Conservation (phyloP, 306 rosid species). For the Pueraria montana region DNA sequence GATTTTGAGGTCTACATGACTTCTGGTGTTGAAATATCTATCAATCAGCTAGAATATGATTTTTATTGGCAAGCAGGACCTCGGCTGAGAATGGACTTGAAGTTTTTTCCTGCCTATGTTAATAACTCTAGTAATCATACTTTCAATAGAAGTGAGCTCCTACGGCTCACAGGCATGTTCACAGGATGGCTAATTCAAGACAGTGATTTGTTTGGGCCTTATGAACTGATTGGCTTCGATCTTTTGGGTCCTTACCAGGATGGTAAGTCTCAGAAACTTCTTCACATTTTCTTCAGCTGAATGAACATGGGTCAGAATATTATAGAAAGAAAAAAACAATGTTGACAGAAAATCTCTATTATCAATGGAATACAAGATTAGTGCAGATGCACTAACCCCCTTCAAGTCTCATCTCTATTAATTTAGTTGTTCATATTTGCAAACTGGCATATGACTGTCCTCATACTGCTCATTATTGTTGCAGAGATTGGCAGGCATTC, state of each 20-base stretch:
- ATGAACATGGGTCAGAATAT: slow-evolving; percentile 17
- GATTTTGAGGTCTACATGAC: slow-evolving; percentile 62
- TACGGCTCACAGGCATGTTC: slow-evolving; percentile 63
- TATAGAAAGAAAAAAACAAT: neutral
- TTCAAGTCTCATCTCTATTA: neutral
- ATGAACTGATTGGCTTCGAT: slow-evolving; percentile 66
- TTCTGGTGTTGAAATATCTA: slow-evolving; percentile 50
- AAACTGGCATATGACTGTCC: slow-evolving; percentile 31
- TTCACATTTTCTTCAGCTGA: slow-evolving; percentile 3
- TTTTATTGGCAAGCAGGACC: slow-evolving; percentile 76
- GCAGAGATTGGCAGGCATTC: slow-evolving; percentile 52
- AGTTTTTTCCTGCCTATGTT: slow-evolving; percentile 70
- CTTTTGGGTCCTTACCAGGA: slow-evolving; percentile 60
- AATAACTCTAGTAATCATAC: slow-evolving; percentile 5
- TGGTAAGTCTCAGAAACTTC: slow-evolving; percentile 66
- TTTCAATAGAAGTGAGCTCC: slow-evolving; percentile 72
- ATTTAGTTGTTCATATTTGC: slow-evolving; percentile 11
- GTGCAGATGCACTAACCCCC: neutral
- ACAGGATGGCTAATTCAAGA: slow-evolving; percentile 74
- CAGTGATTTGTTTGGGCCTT: slow-evolving; percentile 77
- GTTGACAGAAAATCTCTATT: neutral
- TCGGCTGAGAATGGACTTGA: slow-evolving; percentile 75
- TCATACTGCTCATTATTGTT: slow-evolving; percentile 48
- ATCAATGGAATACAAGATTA: neutral
- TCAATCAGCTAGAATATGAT: slow-evolving; percentile 66